These are phyloP conservation scores for Clavispora carvajalis DNA, from an alignment of 805 yeast genomes.

Conservation along the genomic window DNA sequence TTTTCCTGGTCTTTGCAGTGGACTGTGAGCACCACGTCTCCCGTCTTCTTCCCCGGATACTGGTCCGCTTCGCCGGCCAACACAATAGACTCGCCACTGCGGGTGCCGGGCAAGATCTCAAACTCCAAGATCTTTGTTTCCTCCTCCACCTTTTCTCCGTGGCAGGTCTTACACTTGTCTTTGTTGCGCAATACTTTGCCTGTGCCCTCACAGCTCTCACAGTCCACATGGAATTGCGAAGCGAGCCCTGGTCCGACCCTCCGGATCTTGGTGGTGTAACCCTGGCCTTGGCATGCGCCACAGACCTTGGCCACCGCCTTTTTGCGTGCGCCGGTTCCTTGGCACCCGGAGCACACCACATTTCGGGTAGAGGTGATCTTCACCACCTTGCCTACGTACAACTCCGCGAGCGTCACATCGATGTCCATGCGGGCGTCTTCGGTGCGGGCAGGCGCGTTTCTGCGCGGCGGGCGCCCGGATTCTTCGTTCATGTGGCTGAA, in stretches of 20 bases:
- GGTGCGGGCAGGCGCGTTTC: slow-evolving; percentile 33
- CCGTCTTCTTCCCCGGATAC: slow-evolving; percentile 64
- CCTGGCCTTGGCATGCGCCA: slow-evolving; percentile 67
- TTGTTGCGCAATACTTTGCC: slow-evolving; percentile 58
- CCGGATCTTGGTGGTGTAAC: slow-evolving; percentile 52
- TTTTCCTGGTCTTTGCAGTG: slow-evolving; percentile 42
- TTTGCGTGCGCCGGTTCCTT: slow-evolving; percentile 70
- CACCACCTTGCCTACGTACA: slow-evolving; percentile 75
- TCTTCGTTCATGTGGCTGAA: slow-evolving; percentile 42
- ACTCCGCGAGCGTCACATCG: slow-evolving; percentile 62
- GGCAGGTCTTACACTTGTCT: slow-evolving; percentile 75
- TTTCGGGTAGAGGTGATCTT: slow-evolving; percentile 70
- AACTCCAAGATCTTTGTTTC: slow-evolving; percentile 74
- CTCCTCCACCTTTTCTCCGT: slow-evolving; percentile 55
- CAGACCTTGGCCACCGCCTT: slow-evolving; percentile 55
- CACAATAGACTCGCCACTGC: slow-evolving; percentile 54
- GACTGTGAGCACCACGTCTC: slow-evolving; percentile 68
- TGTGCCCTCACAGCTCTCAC: slow-evolving; percentile 65
- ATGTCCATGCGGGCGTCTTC: slow-evolving; percentile 66
- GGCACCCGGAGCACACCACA: slow-evolving; percentile 65
- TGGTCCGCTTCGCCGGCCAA: slow-evolving; percentile 74
- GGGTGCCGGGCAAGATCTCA: slow-evolving; percentile 67
- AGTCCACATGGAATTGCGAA: slow-evolving; percentile 55
- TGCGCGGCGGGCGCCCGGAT: slow-evolving; percentile 4
- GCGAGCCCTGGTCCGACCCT: slow-evolving; percentile 73